Evolutionary conservation across 345 rosid species (phyloP).

Genomic region (Dipteronia dyeriana): DNA sequence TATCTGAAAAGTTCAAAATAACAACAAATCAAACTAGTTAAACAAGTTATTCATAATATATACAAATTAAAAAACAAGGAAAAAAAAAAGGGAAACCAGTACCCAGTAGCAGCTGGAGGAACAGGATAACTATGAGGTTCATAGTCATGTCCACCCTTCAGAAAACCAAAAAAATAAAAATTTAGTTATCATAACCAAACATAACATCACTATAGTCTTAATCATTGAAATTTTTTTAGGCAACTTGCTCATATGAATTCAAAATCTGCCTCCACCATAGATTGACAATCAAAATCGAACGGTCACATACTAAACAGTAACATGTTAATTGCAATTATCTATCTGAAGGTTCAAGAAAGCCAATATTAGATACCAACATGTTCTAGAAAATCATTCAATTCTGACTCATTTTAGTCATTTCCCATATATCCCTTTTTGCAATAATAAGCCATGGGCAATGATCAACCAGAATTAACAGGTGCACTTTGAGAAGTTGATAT

Average conservation of each 20-base stretch:
- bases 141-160: constrained; percentile 47
- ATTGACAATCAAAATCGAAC: neutral
- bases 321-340: neutral
- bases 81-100: neutral
- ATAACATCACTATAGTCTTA: neutral
- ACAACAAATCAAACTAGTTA: neutral
- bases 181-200: constrained; percentile 9
- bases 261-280: neutral
- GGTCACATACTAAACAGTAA: neutral
- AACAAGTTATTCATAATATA: neutral
- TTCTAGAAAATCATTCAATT: neutral
- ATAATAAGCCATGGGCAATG: neutral
- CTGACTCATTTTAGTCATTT: neutral
- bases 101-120: constrained; percentile 42
- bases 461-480: neutral
- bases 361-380: neutral
- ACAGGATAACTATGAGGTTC: constrained; percentile 45
- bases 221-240: neutral
- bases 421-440: neutral
- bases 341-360: neutral
- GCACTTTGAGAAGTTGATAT: neutral
- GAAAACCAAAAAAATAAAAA: constrained; percentile 18
- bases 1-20: constrained; percentile 29
- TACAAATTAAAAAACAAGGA: neutral
- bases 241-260: neutral